Evolutionary conservation across 208 protist species (phyloP), one percentile per base, ranked within the genome.

Genomic region (Crithidia acanthocephali): DNA sequence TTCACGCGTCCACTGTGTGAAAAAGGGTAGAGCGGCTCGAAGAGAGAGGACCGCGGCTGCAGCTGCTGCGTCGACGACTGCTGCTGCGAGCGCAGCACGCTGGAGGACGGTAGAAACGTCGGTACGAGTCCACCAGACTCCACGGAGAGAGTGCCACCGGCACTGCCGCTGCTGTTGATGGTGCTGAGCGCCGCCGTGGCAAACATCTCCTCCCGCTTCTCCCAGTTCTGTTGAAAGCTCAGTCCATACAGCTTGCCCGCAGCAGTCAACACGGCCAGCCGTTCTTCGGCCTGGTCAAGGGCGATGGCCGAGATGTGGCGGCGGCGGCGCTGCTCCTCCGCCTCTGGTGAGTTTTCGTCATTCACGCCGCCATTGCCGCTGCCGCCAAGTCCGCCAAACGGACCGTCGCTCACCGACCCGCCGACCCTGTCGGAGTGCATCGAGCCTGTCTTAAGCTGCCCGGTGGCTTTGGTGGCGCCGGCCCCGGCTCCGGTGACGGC

Each of bases 1-100:
- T 91, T 91, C 40, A 98, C 94, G 37, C 78, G 59, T 13, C 85
- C 88, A 0, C 82, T 75, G 80, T 98, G 96, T 50, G 94, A 95
- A 27, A 87, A 71, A 58, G 94, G 86, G 48, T 86, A 93, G 50
- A 98, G 73, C 13, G 79, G 71, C 58, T 90, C 79, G 58, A 95
- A 95, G 22, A 76, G 63, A 5, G 79, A 47, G 8, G 74, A 70
- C 23, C 81, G 76, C 44, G 40, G 27, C 37, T 60, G 66, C 44
- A 62, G 33, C 9, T 52, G 61, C 28, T 25, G 47, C 20, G 11
- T 35, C 8, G 47, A 2, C 42, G 27, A 25, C 40, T 50, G 60
- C n/a, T 53, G 58, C 35, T 58, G 61, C 58, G 1, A 55, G 50
- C 37, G 32, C 22, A 27, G 51, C 4, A 4, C 3, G 22, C 27